Evolutionary conservation across 2,329 filamentous ascomycete genomes (phyloP).

Genomic region (Fusarium albosuccineum): DNA sequence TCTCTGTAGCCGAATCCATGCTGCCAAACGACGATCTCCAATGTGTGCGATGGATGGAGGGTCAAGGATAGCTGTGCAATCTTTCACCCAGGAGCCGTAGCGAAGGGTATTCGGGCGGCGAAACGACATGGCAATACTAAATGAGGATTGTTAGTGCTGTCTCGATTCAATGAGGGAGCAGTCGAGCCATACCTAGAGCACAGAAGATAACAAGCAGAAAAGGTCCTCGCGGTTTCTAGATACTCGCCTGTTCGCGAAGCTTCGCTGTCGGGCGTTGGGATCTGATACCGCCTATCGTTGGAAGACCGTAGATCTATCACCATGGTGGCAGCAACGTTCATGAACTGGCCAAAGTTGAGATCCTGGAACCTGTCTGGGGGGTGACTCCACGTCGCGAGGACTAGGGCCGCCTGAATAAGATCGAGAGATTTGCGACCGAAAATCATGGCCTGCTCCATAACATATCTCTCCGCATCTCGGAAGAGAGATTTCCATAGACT

Average conservation of each 20-base stretch:
- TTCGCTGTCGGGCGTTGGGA: background rate
- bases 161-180: too few species aligned
- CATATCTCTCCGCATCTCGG: conserved; percentile 22
- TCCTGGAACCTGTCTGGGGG: conserved; percentile 25
- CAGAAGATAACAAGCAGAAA: conserved; percentile 19
- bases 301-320: conserved; percentile 33
- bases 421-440: conserved; percentile 31
- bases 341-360: conserved; percentile 34
- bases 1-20: conserved; percentile 19
- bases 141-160: background rate
- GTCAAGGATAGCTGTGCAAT: conserved; percentile 9
- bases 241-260: background rate
- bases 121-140: conserved; percentile 23
- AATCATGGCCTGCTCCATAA: conserved; percentile 28
- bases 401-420: conserved; percentile 28
- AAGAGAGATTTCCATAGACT: conserved; percentile 22
- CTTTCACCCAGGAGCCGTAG: conserved; percentile 21
- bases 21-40: conserved; percentile 11
- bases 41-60: background rate
- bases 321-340: conserved; percentile 34
- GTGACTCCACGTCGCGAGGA: conserved; percentile 33
- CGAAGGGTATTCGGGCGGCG: conserved; percentile 15
- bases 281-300: conserved; percentile 20
- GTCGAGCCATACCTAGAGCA: conserved; percentile 17
- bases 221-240: conserved; percentile 14